phyloP scores from a whole-genome alignment of 2,329 filamentous ascomycete species.

The Botrytis elliptica region DNA sequence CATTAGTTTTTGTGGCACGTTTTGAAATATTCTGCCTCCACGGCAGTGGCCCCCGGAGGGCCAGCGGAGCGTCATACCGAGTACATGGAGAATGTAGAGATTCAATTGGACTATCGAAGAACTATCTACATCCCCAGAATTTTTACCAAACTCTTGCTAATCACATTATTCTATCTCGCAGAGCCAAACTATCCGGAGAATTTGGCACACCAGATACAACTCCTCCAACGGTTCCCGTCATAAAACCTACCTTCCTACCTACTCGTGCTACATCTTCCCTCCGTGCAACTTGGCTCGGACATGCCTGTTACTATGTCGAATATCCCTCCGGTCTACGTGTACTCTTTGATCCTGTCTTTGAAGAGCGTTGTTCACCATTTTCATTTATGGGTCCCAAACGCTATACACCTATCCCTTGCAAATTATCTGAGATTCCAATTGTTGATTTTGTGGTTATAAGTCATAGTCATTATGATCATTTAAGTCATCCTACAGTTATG shows the following conservation, averaged over 20 bases:
- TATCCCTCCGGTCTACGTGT: conserved; percentile 83
- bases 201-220: conserved; percentile 53
- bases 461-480: conserved; percentile 83
- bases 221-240: conserved; percentile 61
- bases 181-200: conserved; percentile 29
- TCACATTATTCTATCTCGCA: neutral
- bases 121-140: too few relatives aligned
- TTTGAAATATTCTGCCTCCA: neutral
- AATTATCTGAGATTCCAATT: conserved; percentile 72
- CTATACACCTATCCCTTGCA: conserved; percentile 74
- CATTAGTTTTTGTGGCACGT: neutral
- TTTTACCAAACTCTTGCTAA: conserved; percentile 4
- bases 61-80: neutral
- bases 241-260: conserved; percentile 56
- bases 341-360: conserved; percentile 91
- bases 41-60: neutral
- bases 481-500: conserved; percentile 73
- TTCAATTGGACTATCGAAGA: neutral
- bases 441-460: conserved; percentile 61
- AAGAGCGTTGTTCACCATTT: conserved; percentile 79
- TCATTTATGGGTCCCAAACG: conserved; percentile 69
- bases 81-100: neutral
- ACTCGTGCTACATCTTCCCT: conserved; percentile 54
- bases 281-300: conserved; percentile 90
- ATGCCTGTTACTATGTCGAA: conserved; percentile 91